A percentile compares a stretch with the other conserved stretches of the same genome.
These are phyloP conservation scores for Chaetomium tenue DNA, from an alignment of 495 filamentous ascomycete genomes.

Conservation along the genomic window DNA sequence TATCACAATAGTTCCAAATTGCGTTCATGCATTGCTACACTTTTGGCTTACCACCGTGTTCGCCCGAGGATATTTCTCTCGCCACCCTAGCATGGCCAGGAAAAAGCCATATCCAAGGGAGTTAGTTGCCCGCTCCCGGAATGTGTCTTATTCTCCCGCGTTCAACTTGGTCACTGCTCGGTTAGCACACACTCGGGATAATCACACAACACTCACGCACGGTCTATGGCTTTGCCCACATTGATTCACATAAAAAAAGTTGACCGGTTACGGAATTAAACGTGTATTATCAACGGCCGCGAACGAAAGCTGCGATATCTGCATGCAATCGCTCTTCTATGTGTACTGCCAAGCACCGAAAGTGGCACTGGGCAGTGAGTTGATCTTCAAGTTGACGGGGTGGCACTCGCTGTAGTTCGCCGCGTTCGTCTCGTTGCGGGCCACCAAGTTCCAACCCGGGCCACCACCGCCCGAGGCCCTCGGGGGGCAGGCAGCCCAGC, in stretches of 20 bases:
- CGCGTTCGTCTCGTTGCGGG: conserved; percentile 36
- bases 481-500: conserved; percentile 40
- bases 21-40: too few species aligned
- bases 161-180: too few species aligned
- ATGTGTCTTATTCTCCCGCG: too few species aligned
- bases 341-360: conserved; percentile 39
- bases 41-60: too few species aligned
- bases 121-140: neutral
- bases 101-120: neutral
- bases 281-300: neutral
- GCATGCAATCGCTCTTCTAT: conserved; percentile 8
- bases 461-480: conserved; percentile 30
- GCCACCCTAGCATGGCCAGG: neutral
- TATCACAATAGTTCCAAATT: neutral
- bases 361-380: conserved; percentile 21
- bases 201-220: too few species aligned
- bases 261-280: neutral
- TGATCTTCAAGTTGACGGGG: conserved; percentile 35
- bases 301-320: too few species aligned
- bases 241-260: neutral
- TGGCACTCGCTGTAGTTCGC: conserved; percentile 26
- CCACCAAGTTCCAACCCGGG: conserved; percentile 34
- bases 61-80: too few species aligned
- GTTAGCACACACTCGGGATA: too few species aligned
- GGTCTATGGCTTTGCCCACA: too few species aligned